Conservation (phyloP, 2,329 filamentous ascomycete species). For the Thielaviopsis ethacetica region DNA sequence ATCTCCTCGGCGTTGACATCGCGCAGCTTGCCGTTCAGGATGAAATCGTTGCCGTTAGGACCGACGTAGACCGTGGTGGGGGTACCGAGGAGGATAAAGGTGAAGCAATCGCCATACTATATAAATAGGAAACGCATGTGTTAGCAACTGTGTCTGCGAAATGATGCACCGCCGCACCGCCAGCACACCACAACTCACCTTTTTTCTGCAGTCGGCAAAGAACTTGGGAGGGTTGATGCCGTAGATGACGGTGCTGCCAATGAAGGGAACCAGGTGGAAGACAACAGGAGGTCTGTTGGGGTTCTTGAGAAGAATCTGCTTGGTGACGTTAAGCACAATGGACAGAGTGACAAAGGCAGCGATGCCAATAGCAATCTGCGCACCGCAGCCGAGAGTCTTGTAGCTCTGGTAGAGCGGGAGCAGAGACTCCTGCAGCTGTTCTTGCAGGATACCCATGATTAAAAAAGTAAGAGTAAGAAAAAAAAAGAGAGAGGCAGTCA, state of each 20-base stretch:
- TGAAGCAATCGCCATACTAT: conserved; percentile 78
- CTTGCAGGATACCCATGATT: conserved; percentile 40
- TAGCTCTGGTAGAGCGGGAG: conserved; percentile 32
- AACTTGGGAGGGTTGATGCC: conserved; percentile 88
- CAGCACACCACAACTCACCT: conserved; percentile 35
- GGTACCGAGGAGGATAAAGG: conserved; percentile 74
- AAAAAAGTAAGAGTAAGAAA: background rate
- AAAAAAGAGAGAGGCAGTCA: conserved; percentile 12
- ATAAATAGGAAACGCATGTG: conserved; percentile 20
- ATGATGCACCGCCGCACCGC: too few species aligned
- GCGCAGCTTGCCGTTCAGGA: conserved; percentile 77
- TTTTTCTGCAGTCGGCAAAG: conserved; percentile 59
- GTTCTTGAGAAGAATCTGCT: conserved; percentile 67
- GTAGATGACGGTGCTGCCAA: conserved; percentile 86
- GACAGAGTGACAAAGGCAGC: conserved; percentile 31
- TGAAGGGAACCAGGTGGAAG: conserved; percentile 65
- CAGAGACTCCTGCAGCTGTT: conserved; percentile 24
- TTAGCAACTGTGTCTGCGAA: background rate
- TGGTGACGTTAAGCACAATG: conserved; percentile 62
- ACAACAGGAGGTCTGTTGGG: conserved; percentile 66
- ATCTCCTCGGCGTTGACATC: conserved; percentile 86
- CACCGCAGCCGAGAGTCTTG: conserved; percentile 28
- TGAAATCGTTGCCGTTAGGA: conserved; percentile 74
- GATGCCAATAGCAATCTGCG: conserved; percentile 31
- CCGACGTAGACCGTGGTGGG: conserved; percentile 79